These are phyloP conservation scores for Candida dubliniensis DNA, from an alignment of 1,139 yeast species.

Conservation along the genomic window DNA sequence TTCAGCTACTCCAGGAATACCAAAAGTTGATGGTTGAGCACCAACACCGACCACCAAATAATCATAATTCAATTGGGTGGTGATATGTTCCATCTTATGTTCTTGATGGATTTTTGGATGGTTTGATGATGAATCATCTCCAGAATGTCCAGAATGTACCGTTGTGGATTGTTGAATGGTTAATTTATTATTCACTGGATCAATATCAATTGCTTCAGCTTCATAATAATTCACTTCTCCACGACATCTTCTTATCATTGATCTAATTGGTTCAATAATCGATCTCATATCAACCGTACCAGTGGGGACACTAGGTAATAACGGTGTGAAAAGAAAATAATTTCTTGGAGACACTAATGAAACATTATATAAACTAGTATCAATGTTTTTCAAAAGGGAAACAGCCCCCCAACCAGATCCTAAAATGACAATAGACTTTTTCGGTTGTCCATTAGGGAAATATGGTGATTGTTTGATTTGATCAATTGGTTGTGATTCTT, in stretches of 20 bases:
- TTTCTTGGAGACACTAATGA: conserved; percentile 88
- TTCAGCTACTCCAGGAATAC: conserved; percentile 89
- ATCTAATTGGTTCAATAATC: conserved; percentile 80
- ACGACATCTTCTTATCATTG: conserved; percentile 62
- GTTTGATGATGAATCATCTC: conserved; percentile 47
- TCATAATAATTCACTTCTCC: conserved; percentile 83
- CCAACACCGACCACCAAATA: conserved; percentile 87
- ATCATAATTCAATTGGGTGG: conserved; percentile 60
- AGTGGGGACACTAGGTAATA: conserved; percentile 89
- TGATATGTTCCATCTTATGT: conserved; percentile 42
- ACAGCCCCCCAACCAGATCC: conserved; percentile 96
- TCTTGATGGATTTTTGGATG: conserved; percentile 34
- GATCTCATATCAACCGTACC: conserved; percentile 90
- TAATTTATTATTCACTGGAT: conserved; percentile 42
- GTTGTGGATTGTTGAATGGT: conserved; percentile 40
- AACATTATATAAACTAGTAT: conserved; percentile 82
- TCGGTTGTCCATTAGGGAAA: conserved; percentile 66
- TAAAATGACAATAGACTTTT: conserved; percentile 81
- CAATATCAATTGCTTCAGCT: conserved; percentile 85
- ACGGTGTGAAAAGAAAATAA: conserved; percentile 89
- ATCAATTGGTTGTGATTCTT: conserved; percentile 58
- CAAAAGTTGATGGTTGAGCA: conserved; percentile 87
- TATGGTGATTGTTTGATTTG: conserved; percentile 55
- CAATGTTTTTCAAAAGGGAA: conserved; percentile 75
- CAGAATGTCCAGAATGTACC: conserved; percentile 51